Evolutionary conservation across 2,329 filamentous ascomycete species (phyloP), one percentile per base, ranked within the genome.

Genomic region (Phaeosphaeria sp.): DNA sequence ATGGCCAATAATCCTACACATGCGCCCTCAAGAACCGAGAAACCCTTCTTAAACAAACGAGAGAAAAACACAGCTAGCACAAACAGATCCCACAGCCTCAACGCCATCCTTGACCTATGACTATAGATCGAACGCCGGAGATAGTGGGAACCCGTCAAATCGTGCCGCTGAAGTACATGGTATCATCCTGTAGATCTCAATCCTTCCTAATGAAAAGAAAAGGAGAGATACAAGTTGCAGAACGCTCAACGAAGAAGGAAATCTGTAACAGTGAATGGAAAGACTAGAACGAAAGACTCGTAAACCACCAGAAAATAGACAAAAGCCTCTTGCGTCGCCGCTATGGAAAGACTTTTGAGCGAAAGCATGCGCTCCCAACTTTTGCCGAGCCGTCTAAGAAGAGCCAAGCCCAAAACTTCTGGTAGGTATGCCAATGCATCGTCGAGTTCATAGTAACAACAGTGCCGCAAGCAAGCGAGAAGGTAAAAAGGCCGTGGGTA

Each of bases 401-500:
- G 58, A 58, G 62, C 23, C 46, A 56, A 49, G 52, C 56, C 58
- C 57, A 54, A 57, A 65, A 69, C 63, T 69, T 70, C 71, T 69
- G 60, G 55, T 60, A 64, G 55, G 48, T 64, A 66, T 68, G 68
- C 67, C 67, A 64, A 54, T 46, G 62, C 65, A 69, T 67, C 59
- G 62, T 63, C 62, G 67, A 66, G 56, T 64, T 60, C 59, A 58
- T 66, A 63, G 46, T 67, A 66, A 70, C 52, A 63, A 73, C 63
- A 71, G 52, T 59, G 60, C 62, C 55, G 58, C 56, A 51, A 47
- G 52, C 52, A 62, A 60, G 67, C 61, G 53, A 53, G 60, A 67
- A 69, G 54, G 25, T 23, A 59, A 64, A 62, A 69, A 66, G 63
- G 68, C 64, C 72, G 69, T 76, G 67, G 68, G 67, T 71, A 74